phyloP scores from a whole-genome alignment of 1,139 yeast species.

The Blastobotrys capitulatus region DNA sequence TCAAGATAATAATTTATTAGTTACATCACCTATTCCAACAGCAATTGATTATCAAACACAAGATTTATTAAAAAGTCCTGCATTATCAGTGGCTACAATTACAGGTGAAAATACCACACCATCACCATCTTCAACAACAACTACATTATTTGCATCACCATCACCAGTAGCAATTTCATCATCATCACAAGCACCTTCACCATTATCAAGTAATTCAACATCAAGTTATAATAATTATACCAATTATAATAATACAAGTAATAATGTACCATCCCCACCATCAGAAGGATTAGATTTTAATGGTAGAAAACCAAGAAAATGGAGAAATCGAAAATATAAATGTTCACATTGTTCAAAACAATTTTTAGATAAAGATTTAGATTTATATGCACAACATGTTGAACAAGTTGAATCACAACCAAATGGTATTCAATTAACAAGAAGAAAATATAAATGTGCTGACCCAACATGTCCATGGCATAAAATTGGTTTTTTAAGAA shows the following conservation, averaged over 20 bases:
- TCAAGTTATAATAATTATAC: neutral
- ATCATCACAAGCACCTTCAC: neutral
- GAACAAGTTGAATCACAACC: slow-evolving; percentile 22
- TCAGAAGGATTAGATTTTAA: slow-evolving; percentile 20
- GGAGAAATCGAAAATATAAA: slow-evolving; percentile 27
- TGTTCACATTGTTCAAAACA: slow-evolving; percentile 27
- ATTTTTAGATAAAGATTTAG: slow-evolving; percentile 25
- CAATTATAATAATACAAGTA: too few relatives aligned
- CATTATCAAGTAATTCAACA: neutral
- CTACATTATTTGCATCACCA: neutral
- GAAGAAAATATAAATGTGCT: slow-evolving; percentile 28
- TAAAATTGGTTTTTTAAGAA: slow-evolving; percentile 28
- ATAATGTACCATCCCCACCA: slow-evolving; percentile 10
- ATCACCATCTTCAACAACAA: neutral
- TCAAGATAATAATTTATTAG: neutral
- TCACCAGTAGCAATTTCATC: neutral
- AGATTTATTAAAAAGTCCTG: neutral
- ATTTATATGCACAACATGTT: slow-evolving; percentile 23
- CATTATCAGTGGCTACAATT: neutral
- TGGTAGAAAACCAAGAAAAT: slow-evolving; percentile 28
- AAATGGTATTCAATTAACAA: slow-evolving; percentile 18
- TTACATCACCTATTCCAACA: neutral
- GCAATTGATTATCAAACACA: neutral
- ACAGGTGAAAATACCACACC: neutral
- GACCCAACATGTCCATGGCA: slow-evolving; percentile 27